These are phyloP conservation scores for Zygotorulaspora florentina DNA, from an alignment of 805 yeast species.

Conservation along the genomic window DNA sequence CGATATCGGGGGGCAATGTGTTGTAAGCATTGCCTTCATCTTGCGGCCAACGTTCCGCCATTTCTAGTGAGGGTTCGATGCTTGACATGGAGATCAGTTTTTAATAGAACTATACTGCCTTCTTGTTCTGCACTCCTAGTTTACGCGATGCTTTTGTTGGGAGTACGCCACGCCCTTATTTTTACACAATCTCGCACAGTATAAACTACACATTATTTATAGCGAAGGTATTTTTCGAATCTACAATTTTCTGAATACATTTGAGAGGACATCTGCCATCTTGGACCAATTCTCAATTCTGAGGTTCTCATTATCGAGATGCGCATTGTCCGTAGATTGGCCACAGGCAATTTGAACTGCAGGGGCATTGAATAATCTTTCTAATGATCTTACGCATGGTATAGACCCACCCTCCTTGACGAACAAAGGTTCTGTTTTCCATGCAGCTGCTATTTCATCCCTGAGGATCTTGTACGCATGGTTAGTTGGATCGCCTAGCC, in stretches of 20 bases:
- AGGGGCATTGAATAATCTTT: constrained; percentile 74
- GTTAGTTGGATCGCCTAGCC: constrained; percentile 86
- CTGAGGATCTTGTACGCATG: constrained; percentile 65
- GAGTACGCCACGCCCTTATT: too few species aligned
- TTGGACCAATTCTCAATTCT: constrained; percentile 74
- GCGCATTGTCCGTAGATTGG: constrained; percentile 92
- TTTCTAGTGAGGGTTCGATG: background rate
- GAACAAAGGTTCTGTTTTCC: constrained; percentile 79
- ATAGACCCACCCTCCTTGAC: constrained; percentile 97
- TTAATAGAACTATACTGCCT: too few species aligned
- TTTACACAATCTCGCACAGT: too few species aligned
- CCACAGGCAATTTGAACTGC: constrained; percentile 98
- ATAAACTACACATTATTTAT: too few species aligned
- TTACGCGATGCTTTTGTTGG: too few species aligned
- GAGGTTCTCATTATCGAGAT: constrained; percentile 79
- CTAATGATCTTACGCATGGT: constrained; percentile 82
- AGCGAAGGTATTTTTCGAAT: background rate
- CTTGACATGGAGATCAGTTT: too few species aligned
- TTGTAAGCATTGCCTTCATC: constrained; percentile 4
- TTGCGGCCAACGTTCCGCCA: background rate
- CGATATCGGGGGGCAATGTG: constrained; percentile 31
- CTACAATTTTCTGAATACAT: constrained; percentile 44
- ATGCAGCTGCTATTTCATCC: constrained; percentile 57
- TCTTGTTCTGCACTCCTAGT: too few species aligned
- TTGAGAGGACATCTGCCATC: constrained; percentile 59